Conservation (phyloP, 805 yeast genomes). For the Huiozyma sinensis region DNA sequence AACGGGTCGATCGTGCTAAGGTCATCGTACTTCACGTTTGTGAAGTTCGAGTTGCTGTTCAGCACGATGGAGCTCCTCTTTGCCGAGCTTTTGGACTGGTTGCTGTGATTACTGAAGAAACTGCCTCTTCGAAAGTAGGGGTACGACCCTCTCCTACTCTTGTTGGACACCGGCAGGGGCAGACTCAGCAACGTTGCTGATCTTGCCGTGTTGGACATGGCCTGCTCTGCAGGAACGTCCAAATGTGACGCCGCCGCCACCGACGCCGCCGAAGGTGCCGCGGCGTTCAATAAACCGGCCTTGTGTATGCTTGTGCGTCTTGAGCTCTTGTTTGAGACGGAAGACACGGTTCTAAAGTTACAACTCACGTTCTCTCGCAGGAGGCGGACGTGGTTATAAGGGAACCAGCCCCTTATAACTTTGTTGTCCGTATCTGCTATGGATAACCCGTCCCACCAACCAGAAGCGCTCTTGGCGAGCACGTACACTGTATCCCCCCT, state of each 20-base stretch:
- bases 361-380: slow-evolving; percentile 6
- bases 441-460: slow-evolving; percentile 84
- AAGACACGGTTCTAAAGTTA: neutral
- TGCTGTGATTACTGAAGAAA: neutral
- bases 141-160: slow-evolving; percentile 3
- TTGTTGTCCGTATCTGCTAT: slow-evolving; percentile 17
- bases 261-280: neutral
- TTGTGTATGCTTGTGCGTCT: slow-evolving; percentile 16
- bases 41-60: neutral
- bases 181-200: slow-evolving; percentile 1
- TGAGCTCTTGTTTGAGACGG: slow-evolving; percentile 4
- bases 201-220: neutral
- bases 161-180: neutral
- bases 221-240: neutral
- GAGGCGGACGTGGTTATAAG: slow-evolving; percentile 39
- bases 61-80: slow-evolving; percentile 1
- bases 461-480: slow-evolving; percentile 46
- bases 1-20: slow-evolving; percentile 5
- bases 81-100: neutral
- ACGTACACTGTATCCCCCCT: slow-evolving; percentile 69
- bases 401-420: slow-evolving; percentile 74
- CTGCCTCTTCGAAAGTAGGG: slow-evolving; percentile 4
- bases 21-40: neutral
- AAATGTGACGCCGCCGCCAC: neutral
- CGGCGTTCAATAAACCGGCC: neutral